Conservation (phyloP, 768 basidiomycete genomes). For the Lentinula guzmanii region DNA sequence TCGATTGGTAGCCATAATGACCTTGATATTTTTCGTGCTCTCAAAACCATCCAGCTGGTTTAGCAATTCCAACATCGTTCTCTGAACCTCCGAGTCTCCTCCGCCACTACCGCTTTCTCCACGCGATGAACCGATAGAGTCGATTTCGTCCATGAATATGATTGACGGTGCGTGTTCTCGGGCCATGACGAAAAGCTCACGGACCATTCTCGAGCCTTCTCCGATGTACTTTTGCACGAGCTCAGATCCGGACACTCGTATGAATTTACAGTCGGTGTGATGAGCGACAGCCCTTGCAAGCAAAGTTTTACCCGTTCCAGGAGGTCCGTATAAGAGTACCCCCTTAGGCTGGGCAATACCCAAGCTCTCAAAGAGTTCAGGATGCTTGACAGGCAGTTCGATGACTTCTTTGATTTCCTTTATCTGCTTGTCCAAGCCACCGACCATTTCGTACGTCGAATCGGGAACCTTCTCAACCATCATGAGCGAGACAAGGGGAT, state of each 20-base stretch:
- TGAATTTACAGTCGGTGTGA: constrained; percentile 80
- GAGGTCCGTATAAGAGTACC: constrained; percentile 71
- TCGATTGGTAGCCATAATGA: constrained; percentile 71
- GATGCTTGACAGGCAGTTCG: constrained; percentile 77
- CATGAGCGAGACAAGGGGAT: constrained; percentile 97
- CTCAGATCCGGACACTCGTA: constrained; percentile 69
- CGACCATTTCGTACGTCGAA: constrained; percentile 99
- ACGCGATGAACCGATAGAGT: constrained; percentile 68
- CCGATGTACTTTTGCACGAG: constrained; percentile 81
- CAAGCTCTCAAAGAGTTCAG: constrained; percentile 71
- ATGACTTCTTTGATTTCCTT: constrained; percentile 93
- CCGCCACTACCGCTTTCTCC: constrained; percentile 46
- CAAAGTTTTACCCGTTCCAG: constrained; percentile 74
- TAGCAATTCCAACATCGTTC: constrained; percentile 60
- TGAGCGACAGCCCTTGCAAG: constrained; percentile 75
- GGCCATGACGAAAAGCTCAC: constrained; percentile 81
- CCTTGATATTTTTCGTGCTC: constrained; percentile 78
- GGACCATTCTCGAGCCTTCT: constrained; percentile 74
- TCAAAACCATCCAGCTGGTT: constrained; percentile 63
- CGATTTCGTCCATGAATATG: constrained; percentile 86
- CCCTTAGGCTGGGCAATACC: constrained; percentile 81
- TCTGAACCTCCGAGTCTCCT: constrained; percentile 61
- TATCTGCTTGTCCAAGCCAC: constrained; percentile 97
- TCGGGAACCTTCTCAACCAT: constrained; percentile 99
- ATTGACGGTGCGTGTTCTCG: constrained; percentile 76